phyloP scores from a whole-genome alignment of 2,329 filamentous ascomycete species.

The Calonectria fujianensis region DNA sequence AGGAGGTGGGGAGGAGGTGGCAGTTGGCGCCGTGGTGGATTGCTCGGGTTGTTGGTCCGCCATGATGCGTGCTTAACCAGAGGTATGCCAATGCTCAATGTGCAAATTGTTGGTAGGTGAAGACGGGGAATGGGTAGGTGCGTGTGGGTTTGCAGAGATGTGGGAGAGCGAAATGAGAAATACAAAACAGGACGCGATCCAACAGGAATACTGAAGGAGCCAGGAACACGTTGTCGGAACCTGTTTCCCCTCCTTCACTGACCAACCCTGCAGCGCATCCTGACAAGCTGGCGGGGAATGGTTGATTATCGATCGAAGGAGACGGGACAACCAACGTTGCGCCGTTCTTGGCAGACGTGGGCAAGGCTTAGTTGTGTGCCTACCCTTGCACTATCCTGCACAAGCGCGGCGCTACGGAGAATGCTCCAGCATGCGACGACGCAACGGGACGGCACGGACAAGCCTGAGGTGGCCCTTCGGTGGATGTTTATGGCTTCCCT shows the following conservation, averaged over 20 bases:
- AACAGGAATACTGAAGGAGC: background rate
- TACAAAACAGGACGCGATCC: slow-evolving; percentile 2
- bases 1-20: slow-evolving; percentile 16
- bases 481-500: background rate
- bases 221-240: slow-evolving; percentile 7
- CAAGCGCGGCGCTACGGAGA: background rate
- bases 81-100: background rate
- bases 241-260: slow-evolving; percentile 3
- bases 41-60: slow-evolving; percentile 1
- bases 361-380: background rate
- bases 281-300: slow-evolving; percentile 7
- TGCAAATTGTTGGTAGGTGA: background rate
- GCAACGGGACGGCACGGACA: slow-evolving; percentile 21
- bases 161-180: slow-evolving; percentile 9
- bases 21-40: slow-evolving; percentile 26
- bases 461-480: background rate
- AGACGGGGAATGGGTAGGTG: background rate
- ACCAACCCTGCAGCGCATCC: slow-evolving; percentile 6
- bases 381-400: background rate
- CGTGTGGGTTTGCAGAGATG: background rate
- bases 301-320: slow-evolving; percentile 1
- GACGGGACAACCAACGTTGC: background rate
- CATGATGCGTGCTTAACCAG: slow-evolving; percentile 15
- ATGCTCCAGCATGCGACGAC: background rate
- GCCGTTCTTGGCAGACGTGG: background rate